Evolutionary conservation across 2,329 filamentous ascomycete genomes (phyloP).

Genomic region (Huntiella bhutanensis): DNA sequence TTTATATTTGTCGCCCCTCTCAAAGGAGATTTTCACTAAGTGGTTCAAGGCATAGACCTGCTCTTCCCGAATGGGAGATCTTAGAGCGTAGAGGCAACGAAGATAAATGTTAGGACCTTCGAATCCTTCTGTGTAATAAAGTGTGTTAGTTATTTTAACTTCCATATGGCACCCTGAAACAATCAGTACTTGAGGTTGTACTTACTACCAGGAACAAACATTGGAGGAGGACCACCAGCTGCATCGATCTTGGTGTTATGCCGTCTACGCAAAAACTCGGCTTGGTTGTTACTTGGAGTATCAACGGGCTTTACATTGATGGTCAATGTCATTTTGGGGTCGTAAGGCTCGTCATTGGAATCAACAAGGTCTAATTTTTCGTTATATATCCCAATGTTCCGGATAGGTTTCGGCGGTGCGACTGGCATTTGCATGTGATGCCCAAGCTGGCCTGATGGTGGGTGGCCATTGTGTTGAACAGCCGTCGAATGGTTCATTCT

Average conservation of each 20-base stretch:
- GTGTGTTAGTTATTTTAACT: slow-evolving; percentile 9
- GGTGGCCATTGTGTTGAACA: neutral
- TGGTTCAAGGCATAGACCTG: slow-evolving; percentile 89
- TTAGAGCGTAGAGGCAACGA: slow-evolving; percentile 65
- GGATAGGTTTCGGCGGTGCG: slow-evolving; percentile 28
- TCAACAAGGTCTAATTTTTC: slow-evolving; percentile 10
- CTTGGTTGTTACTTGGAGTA: slow-evolving; percentile 56
- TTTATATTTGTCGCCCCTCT: slow-evolving; percentile 86
- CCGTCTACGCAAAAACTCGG: slow-evolving; percentile 38
- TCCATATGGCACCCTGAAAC: neutral
- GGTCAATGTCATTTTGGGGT: slow-evolving; percentile 26
- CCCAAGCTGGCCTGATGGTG: neutral
- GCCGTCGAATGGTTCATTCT: slow-evolving; percentile 1
- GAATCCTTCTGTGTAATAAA: slow-evolving; percentile 28
- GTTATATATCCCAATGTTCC: slow-evolving; percentile 9
- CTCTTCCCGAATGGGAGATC: slow-evolving; percentile 60
- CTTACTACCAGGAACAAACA: slow-evolving; percentile 43
- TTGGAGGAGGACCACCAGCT: slow-evolving; percentile 27
- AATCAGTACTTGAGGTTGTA: slow-evolving; percentile 13
- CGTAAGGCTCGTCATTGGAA: slow-evolving; percentile 27
- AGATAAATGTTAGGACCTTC: slow-evolving; percentile 82
- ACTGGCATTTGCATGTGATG: slow-evolving; percentile 15
- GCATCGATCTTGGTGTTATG: slow-evolving; percentile 16
- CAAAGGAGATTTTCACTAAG: slow-evolving; percentile 84
- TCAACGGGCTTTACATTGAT: slow-evolving; percentile 47